These are phyloP conservation scores for Chrysoporthe austroafricana DNA, from an alignment of 2,329 filamentous ascomycete species.

Conservation along the genomic window DNA sequence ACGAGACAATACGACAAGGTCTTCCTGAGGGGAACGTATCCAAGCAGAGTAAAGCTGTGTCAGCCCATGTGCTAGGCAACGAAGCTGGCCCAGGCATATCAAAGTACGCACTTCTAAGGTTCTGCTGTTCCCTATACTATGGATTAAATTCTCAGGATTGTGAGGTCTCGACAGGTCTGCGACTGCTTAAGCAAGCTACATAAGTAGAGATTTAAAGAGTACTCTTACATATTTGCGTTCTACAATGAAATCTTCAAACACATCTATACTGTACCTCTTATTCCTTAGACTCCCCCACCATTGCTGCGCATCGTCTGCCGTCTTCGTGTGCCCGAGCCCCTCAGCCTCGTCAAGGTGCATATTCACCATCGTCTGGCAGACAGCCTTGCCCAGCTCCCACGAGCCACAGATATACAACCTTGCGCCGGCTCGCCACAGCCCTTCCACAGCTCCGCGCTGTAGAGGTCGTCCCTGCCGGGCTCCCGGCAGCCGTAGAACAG, in stretches of 20 bases:
- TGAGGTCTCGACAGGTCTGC: too few species aligned
- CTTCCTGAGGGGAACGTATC: too few species aligned
- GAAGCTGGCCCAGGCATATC: too few species aligned
- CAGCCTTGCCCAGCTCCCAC: neutral
- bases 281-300: neutral
- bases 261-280: neutral
- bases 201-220: too few species aligned
- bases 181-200: too few species aligned
- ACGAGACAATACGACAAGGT: too few species aligned
- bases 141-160: too few species aligned
- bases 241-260: neutral
- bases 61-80: too few species aligned
- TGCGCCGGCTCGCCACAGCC: neutral
- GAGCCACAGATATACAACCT: conserved; percentile 2
- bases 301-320: neutral
- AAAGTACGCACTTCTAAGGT: too few species aligned
- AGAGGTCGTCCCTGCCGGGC: conserved; percentile 40
- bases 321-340: neutral
- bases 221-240: too few species aligned
- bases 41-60: too few species aligned
- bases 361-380: neutral
- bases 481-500: conserved; percentile 48
- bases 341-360: neutral
- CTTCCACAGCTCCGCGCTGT: conserved; percentile 30
- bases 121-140: too few species aligned